Conservation (phyloP, 2,329 filamentous ascomycete species). For the Cytospora schulzeri region DNA sequence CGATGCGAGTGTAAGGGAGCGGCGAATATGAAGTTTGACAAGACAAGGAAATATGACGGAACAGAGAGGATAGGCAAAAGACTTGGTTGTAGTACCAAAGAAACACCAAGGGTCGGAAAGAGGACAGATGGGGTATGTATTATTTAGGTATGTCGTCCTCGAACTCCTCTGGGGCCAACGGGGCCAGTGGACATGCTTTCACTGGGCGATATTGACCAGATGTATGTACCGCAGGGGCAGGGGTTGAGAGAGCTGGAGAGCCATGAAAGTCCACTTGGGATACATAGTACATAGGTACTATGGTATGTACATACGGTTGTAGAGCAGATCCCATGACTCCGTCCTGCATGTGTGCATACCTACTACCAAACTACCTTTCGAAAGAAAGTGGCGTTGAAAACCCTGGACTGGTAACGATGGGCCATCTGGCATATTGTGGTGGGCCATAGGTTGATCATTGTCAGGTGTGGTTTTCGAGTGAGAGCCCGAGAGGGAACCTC, state of each 20-base stretch:
- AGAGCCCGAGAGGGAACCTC: constrained; percentile 19
- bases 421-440: constrained; percentile 8
- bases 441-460: constrained; percentile 12
- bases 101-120: neutral
- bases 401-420: constrained; percentile 8
- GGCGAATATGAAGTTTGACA: constrained; percentile 1
- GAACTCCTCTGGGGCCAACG: neutral
- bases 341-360: constrained; percentile 24
- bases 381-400: constrained; percentile 21
- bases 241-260: constrained; percentile 27
- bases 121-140: constrained; percentile 10
- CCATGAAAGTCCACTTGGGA: constrained; percentile 16
- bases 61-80: neutral
- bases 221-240: constrained; percentile 15
- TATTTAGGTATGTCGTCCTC: constrained; percentile 10
- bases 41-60: neutral
- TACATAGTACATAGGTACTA: neutral
- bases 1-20: neutral
- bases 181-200: constrained; percentile 1
- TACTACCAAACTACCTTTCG: constrained; percentile 27
- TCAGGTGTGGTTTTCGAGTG: constrained; percentile 10
- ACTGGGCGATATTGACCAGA: constrained; percentile 19
- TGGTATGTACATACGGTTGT: neutral
- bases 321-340: constrained; percentile 27
- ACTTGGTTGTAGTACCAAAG: constrained; percentile 9